These are phyloP conservation scores for Helotiales sp. DNA, from an alignment of 2,329 filamentous ascomycete species.

Conservation along the genomic window DNA sequence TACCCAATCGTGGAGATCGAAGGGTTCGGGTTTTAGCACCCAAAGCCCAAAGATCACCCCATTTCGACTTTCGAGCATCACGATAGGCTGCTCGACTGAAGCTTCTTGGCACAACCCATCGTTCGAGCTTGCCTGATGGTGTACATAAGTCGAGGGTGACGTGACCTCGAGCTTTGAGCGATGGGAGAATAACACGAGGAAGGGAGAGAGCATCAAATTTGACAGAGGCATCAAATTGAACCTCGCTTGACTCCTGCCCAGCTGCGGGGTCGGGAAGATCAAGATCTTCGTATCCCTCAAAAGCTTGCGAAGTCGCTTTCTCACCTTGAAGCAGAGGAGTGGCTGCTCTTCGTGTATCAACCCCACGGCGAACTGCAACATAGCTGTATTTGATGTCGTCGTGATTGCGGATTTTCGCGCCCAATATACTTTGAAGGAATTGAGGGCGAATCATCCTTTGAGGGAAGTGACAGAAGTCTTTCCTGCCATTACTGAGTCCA, in stretches of 20 bases:
- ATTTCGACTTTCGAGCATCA: conserved; percentile 84
- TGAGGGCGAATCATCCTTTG: conserved; percentile 84
- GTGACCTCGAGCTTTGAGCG: conserved; percentile 85
- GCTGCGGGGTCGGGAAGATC: conserved; percentile 30
- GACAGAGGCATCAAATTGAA: conserved; percentile 46
- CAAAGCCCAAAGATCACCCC: conserved; percentile 95
- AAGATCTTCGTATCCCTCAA: conserved; percentile 66
- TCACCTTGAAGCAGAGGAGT: conserved; percentile 49
- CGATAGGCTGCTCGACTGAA: conserved; percentile 82
- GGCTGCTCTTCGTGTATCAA: conserved; percentile 45
- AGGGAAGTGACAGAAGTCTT: conserved; percentile 87
- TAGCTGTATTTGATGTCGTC: conserved; percentile 93
- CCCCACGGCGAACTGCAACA: conserved; percentile 78
- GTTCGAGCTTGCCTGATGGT: conserved; percentile 78
- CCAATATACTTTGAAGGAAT: conserved; percentile 77
- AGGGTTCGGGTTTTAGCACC: conserved; percentile 82
- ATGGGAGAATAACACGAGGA: conserved; percentile 75
- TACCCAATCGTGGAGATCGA: conserved; percentile 61
- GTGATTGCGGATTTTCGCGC: conserved; percentile 71
- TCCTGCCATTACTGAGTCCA: conserved; percentile 71
- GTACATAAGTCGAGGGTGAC: conserved; percentile 92
- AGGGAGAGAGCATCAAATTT: conserved; percentile 62
- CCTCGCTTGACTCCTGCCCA: conserved; percentile 19
- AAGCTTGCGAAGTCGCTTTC: conserved; percentile 63
- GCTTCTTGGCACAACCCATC: conserved; percentile 87